phyloP scores from a whole-genome alignment of 1,139 yeast species.

The Schwanniomyces etchellsii region DNA sequence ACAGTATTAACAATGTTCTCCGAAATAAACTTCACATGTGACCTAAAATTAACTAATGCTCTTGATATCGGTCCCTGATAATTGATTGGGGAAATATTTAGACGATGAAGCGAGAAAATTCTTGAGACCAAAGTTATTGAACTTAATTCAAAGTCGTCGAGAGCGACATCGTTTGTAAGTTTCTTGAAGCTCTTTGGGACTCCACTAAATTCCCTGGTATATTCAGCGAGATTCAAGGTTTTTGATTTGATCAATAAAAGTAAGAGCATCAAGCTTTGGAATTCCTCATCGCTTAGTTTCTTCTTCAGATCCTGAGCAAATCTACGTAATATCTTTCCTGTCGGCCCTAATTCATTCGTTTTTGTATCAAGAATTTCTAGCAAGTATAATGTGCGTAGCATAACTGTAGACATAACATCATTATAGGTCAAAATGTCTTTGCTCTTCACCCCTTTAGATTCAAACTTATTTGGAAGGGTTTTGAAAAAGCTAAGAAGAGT shows the following conservation, averaged over 20 bases:
- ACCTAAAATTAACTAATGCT: slow-evolving; percentile 58
- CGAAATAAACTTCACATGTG: slow-evolving; percentile 53
- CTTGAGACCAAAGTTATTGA: slow-evolving; percentile 51
- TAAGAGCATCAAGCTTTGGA: slow-evolving; percentile 37
- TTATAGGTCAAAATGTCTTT: slow-evolving; percentile 30
- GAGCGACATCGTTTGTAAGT: slow-evolving; percentile 18
- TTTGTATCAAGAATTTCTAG: slow-evolving; percentile 49
- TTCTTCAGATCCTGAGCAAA: slow-evolving; percentile 17
- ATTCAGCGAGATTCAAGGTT: slow-evolving; percentile 23
- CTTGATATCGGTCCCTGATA: slow-evolving; percentile 70
- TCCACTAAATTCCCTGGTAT: slow-evolving; percentile 25
- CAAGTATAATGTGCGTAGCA: slow-evolving; percentile 53
- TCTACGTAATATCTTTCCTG: slow-evolving; percentile 51
- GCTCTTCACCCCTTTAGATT: slow-evolving; percentile 9
- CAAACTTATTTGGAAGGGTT: slow-evolving; percentile 14
- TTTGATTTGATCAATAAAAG: slow-evolving; percentile 36
- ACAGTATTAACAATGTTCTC: slow-evolving; percentile 48
- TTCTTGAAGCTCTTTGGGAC: slow-evolving; percentile 34
- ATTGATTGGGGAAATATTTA: slow-evolving; percentile 51
- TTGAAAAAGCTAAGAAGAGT: slow-evolving; percentile 29
- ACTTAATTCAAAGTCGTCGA: slow-evolving; percentile 24
- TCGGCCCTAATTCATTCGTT: slow-evolving; percentile 38
- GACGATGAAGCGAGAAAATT: slow-evolving; percentile 49
- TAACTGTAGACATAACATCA: slow-evolving; percentile 57
- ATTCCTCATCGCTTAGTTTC: slow-evolving; percentile 15